Conservation (phyloP, 2,329 filamentous ascomycete genomes). For the Neonectria sp. region DNA sequence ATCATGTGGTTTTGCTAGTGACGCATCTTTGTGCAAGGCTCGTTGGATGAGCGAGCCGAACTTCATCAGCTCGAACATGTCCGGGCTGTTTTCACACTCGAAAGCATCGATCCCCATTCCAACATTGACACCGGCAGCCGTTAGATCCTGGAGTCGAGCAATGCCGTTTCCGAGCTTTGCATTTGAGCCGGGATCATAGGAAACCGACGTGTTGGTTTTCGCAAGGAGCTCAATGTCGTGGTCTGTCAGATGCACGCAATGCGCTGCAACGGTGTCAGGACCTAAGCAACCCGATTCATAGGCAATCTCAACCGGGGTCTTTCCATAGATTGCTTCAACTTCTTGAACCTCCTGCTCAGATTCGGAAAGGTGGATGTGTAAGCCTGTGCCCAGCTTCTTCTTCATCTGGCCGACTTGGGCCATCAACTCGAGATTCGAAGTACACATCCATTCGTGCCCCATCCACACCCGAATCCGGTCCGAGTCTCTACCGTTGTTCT, state of each 20-base stretch:
- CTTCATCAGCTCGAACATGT: conserved; percentile 35
- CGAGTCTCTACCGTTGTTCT: conserved; percentile 19
- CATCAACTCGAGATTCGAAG: conserved; percentile 30
- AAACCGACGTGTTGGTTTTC: conserved; percentile 26
- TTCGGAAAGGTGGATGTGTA: conserved; percentile 28
- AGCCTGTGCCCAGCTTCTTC: conserved; percentile 22
- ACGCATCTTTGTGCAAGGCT: conserved; percentile 27
- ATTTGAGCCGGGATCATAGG: conserved; percentile 30
- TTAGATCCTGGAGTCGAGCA: conserved; percentile 21
- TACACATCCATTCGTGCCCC: conserved; percentile 35
- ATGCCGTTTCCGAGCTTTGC: conserved; percentile 34
- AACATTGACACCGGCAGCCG: conserved; percentile 24
- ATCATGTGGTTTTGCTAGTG: conserved; percentile 23
- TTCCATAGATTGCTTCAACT: conserved; percentile 12
- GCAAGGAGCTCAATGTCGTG: conserved; percentile 27
- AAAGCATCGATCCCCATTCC: conserved; percentile 32
- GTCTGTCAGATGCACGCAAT: conserved; percentile 30
- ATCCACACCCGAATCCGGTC: conserved; percentile 27
- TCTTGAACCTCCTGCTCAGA: conserved; percentile 19
- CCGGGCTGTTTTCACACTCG: conserved; percentile 32
- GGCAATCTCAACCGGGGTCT: conserved; percentile 27
- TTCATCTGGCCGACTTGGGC: conserved; percentile 27
- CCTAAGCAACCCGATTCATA: conserved; percentile 27
- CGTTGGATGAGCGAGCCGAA: conserved; percentile 31
- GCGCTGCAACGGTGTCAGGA: conserved; percentile 24